A percentile compares a stretch with the other conserved stretches of the same genome.
phyloP scores from a whole-genome alignment of 2,329 filamentous ascomycete species.

The Fusarium nygamai region DNA sequence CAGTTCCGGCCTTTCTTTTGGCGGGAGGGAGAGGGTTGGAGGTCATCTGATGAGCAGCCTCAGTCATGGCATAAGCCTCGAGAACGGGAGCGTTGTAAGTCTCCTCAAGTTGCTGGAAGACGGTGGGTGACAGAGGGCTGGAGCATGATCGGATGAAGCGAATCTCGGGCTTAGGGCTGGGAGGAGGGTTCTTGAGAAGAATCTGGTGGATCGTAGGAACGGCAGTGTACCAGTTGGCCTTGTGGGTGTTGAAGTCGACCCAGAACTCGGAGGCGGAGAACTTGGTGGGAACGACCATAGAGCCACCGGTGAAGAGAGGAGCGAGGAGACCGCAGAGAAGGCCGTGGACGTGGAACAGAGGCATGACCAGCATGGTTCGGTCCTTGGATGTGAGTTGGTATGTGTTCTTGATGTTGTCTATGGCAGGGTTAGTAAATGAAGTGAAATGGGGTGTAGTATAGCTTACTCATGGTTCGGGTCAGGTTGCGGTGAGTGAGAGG shows the following conservation, averaged over 20 bases:
- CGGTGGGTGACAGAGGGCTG: constrained; percentile 82
- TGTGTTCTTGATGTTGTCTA: constrained; percentile 80
- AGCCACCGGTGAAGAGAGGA: constrained; percentile 78
- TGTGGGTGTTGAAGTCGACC: constrained; percentile 76
- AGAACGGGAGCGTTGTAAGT: constrained; percentile 82
- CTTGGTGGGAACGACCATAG: constrained; percentile 79
- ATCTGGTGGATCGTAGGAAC: constrained; percentile 96
- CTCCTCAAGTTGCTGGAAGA: constrained; percentile 81
- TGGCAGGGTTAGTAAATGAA: background rate
- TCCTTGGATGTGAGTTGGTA: constrained; percentile 77
- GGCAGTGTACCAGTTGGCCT: constrained; percentile 91
- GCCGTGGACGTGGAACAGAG: constrained; percentile 91
- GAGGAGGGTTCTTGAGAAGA: constrained; percentile 77
- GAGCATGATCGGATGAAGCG: constrained; percentile 91
- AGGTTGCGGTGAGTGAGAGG: constrained; percentile 85
- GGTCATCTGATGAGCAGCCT: constrained; percentile 87
- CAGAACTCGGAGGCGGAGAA: constrained; percentile 89
- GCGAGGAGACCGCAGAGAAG: constrained; percentile 84
- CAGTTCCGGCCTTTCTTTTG: constrained; percentile 82
- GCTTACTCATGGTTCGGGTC: constrained; percentile 77
- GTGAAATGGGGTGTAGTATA: constrained; percentile 35
- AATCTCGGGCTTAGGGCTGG: constrained; percentile 75
- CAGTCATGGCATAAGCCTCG: constrained; percentile 93
- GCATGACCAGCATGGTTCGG: constrained; percentile 89
- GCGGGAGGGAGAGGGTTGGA: constrained; percentile 76